These are phyloP conservation scores for Triadica sebifera DNA, from an alignment of 345 rosid genomes.

Conservation along the genomic window DNA sequence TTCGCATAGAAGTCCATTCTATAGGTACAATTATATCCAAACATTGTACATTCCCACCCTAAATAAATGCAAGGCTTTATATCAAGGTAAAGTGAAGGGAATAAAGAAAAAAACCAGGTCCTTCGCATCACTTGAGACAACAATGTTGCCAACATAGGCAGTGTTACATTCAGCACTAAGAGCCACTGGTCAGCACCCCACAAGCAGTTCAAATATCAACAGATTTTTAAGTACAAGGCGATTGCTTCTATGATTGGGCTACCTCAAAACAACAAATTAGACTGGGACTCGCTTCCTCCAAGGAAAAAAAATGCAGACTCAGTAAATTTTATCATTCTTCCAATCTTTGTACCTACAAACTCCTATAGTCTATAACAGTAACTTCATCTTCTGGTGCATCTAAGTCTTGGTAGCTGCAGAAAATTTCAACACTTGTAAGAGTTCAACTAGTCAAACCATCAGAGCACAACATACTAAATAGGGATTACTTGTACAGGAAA, in stretches of 20 bases:
- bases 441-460: background rate
- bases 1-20: slow-evolving; percentile 15
- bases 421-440: background rate
- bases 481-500: background rate
- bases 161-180: slow-evolving; percentile 9
- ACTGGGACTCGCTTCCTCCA: background rate
- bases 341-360: slow-evolving; percentile 59
- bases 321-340: too few relatives aligned
- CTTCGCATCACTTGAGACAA: slow-evolving; percentile 13
- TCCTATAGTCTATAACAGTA: slow-evolving; percentile 95
- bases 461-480: background rate
- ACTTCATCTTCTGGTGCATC: slow-evolving; percentile 99
- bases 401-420: slow-evolving; percentile 92
- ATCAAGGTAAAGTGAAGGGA: background rate
- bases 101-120: slow-evolving; percentile 8
- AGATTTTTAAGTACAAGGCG: background rate
- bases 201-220: background rate
- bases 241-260: slow-evolving; percentile 11
- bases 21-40: slow-evolving; percentile 15
- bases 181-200: background rate
- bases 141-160: slow-evolving; percentile 12
- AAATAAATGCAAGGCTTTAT: slow-evolving; percentile 4
- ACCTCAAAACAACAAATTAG: background rate
- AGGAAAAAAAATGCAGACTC: background rate
- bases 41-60: slow-evolving; percentile 19